These are phyloP conservation scores for Cytospora schulzeri DNA, from an alignment of 2,329 filamentous ascomycete genomes.

Conservation along the genomic window DNA sequence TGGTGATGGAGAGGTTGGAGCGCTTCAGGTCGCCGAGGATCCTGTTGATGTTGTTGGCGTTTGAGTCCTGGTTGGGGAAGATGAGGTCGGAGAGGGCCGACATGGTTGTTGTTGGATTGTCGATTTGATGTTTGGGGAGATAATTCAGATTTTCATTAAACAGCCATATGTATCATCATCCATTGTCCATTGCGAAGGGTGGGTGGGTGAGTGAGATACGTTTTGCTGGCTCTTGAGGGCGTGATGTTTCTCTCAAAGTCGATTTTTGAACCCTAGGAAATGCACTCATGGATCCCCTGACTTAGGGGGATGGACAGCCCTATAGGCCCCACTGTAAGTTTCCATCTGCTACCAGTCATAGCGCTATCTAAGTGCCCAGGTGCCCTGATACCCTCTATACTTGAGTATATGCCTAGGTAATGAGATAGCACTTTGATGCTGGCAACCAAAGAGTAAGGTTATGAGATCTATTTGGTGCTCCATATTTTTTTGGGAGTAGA, in stretches of 20 bases:
- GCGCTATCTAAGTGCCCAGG: neutral
- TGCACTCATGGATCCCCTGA: too few relatives aligned
- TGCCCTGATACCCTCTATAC: too few relatives aligned
- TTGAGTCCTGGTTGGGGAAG: constrained; percentile 53
- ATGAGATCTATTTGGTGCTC: too few relatives aligned
- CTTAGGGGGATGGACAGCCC: neutral
- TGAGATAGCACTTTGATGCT: too few relatives aligned
- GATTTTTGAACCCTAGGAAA: neutral
- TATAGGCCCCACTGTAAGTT: neutral
- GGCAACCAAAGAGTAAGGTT: too few relatives aligned
- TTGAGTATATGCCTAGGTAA: too few relatives aligned
- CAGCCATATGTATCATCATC: too few relatives aligned
- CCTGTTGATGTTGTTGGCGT: constrained; percentile 63
- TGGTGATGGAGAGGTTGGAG: constrained; percentile 75
- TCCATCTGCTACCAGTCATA: neutral
- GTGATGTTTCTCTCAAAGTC: too few relatives aligned
- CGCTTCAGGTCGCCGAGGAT: constrained; percentile 74
- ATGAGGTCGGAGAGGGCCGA: constrained; percentile 46
- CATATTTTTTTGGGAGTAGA: too few relatives aligned
- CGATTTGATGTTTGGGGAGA: neutral
- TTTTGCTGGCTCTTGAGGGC: too few relatives aligned
- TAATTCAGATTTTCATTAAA: too few relatives aligned
- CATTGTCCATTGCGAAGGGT: neutral
- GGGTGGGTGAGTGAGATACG: too few relatives aligned
- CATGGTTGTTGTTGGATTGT: constrained; percentile 26